phyloP scores from a whole-genome alignment of 352 stramenopile genomes.

The Hyaloperonospora brassicae region DNA sequence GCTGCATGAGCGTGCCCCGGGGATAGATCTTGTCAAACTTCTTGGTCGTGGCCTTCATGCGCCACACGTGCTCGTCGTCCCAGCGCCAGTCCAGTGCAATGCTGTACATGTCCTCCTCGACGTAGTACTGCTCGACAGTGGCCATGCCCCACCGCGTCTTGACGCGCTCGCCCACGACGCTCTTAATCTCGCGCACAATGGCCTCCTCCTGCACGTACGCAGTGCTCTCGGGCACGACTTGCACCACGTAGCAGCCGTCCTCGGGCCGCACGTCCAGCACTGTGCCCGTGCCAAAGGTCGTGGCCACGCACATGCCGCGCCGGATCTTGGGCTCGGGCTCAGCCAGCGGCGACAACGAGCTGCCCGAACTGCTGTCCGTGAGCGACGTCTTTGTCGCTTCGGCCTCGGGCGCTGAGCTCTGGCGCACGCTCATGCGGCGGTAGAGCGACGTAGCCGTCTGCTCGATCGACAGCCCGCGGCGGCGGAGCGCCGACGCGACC shows the following conservation, averaged over 20 bases:
- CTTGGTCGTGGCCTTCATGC: slow-evolving; percentile 86
- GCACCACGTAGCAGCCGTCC: slow-evolving; percentile 69
- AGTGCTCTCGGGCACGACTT: slow-evolving; percentile 62
- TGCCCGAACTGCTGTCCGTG: slow-evolving; percentile 20
- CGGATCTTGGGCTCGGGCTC: slow-evolving; percentile 37
- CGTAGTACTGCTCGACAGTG: slow-evolving; percentile 78
- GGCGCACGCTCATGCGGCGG: slow-evolving; percentile 44
- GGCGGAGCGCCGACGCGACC: slow-evolving; percentile 24
- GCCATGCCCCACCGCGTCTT: slow-evolving; percentile 81
- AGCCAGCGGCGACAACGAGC: slow-evolving; percentile 22
- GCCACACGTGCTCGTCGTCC: slow-evolving; percentile 83
- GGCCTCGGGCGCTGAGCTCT: slow-evolving; percentile 31
- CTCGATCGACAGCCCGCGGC: slow-evolving; percentile 48
- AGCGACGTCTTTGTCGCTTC: slow-evolving; percentile 17
- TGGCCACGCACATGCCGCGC: slow-evolving; percentile 63
- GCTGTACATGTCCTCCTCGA: slow-evolving; percentile 86
- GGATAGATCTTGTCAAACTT: slow-evolving; percentile 78
- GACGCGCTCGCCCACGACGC: slow-evolving; percentile 71
- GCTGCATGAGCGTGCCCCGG: slow-evolving; percentile 61
- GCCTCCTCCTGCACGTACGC: slow-evolving; percentile 59
- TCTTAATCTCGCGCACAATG: slow-evolving; percentile 77
- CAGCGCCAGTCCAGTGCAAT: slow-evolving; percentile 83
- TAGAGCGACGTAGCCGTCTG: slow-evolving; percentile 44
- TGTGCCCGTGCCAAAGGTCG: slow-evolving; percentile 64
- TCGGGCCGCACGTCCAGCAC: slow-evolving; percentile 64